Evolutionary conservation across 2,329 filamentous ascomycete genomes (phyloP).

Genomic region (Plenodomus biglobosus): DNA sequence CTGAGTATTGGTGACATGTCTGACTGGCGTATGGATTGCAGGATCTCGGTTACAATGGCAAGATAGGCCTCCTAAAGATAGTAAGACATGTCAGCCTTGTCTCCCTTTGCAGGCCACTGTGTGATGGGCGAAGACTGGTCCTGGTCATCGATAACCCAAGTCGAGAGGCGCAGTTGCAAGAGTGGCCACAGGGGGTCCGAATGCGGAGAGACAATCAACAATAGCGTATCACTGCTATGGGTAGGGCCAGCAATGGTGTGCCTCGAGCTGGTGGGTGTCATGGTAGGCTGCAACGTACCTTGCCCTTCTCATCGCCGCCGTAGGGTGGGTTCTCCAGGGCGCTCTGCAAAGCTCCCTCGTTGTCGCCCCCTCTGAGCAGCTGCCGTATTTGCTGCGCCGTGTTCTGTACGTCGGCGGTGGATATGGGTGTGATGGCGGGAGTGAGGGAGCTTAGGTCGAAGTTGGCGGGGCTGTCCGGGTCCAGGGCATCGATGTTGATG

Average conservation of each 20-base stretch:
- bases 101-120: conserved; percentile 23
- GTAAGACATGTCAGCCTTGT: conserved; percentile 33
- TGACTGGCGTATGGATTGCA: conserved; percentile 93
- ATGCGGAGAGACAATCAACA: conserved; percentile 29
- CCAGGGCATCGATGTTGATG: conserved; percentile 89
- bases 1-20: conserved; percentile 91
- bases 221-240: conserved; percentile 16
- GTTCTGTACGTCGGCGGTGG: conserved; percentile 75
- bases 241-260: conserved; percentile 5
- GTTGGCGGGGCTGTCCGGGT: conserved; percentile 87
- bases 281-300: conserved; percentile 47
- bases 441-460: conserved; percentile 85
- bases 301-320: conserved; percentile 56
- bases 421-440: conserved; percentile 72
- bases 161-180: conserved; percentile 24
- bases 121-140: conserved; percentile 17
- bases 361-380: conserved; percentile 80
- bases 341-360: conserved; percentile 80
- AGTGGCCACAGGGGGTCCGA: conserved; percentile 12
- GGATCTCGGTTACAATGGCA: conserved; percentile 84
- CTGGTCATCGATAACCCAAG: conserved; percentile 27
- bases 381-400: conserved; percentile 82
- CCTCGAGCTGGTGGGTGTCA: conserved; percentile 12
- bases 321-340: conserved; percentile 84
- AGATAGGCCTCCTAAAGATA: conserved; percentile 74